Evolutionary conservation across 2,329 filamentous ascomycete genomes (phyloP), one percentile per base, ranked within the genome.

Genomic region (Hypoxylon sp.): DNA sequence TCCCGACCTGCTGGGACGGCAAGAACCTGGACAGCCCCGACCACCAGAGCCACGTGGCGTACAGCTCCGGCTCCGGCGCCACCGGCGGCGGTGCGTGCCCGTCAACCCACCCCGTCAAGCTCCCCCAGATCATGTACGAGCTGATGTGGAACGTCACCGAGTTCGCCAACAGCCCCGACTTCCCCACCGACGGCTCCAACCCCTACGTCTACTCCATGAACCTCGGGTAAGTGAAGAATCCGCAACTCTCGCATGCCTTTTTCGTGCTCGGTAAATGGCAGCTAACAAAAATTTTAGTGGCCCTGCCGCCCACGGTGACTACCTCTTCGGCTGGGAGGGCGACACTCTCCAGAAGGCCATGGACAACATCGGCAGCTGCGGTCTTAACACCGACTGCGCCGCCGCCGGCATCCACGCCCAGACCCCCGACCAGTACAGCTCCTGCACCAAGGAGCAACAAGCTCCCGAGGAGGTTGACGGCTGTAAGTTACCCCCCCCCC

Each of bases 241-340:
- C 11, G 17, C 17, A 21, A 25, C 10, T 1, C n/a, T n/a, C n/a
- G n/a, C 21, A 4, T n/a, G 3, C 4, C 14, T 6, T 30, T 30
- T 30, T 19, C 14, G 11, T 34, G 5, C 23, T 32, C 25, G 1
- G 7, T 36, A 25, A 21, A 21, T 7, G 34, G 14, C 9, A 2
- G 3, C 38, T 60, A 48, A 58, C 62, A 30, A 2, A 6, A 11
- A 34, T 38, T 19, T 52, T 6, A 81, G 80, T 38, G 84, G 83
- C 30, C 79, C 82, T 23, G 83, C 82, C 3, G 83, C 82, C 19
- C 83, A 85, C 74, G 83, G 82, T 23, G 84, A 86, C 75, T 86
- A 86, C 73, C 75, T 85, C 67, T 85, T 85, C 73, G 83, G 83
- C 63, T 85, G 83, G 83, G 81, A 85, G 73, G 81, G 78, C 65